phyloP scores from a whole-genome alignment of 768 basidiomycete species.

The Tubosaeta sp. region DNA sequence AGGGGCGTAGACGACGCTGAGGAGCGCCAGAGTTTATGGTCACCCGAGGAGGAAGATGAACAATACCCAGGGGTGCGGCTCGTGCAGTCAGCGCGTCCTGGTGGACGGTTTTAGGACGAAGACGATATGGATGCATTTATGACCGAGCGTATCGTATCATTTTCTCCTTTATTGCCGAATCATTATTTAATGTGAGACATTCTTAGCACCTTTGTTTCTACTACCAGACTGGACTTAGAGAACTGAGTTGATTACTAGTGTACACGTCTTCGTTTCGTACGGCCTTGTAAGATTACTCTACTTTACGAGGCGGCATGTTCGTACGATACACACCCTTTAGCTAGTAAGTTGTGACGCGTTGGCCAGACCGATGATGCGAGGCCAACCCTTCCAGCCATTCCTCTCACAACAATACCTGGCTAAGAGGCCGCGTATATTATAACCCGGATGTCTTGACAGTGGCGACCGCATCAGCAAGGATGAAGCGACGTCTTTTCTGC shows the following conservation, averaged over 20 bases:
- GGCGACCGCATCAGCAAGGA: no score
- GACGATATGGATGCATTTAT: neutral
- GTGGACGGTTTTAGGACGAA: slow-evolving; percentile 16
- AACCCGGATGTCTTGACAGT: no score
- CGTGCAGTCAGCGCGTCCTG: slow-evolving; percentile 28
- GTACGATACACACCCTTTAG: no score
- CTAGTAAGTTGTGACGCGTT: no score
- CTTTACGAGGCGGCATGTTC: neutral
- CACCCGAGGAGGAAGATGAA: slow-evolving; percentile 19
- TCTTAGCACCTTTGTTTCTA: neutral
- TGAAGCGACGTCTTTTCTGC: no score
- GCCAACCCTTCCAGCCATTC: no score
- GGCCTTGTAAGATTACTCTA: neutral
- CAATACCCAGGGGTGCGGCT: slow-evolving; percentile 34
- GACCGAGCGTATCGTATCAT: neutral
- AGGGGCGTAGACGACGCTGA: slow-evolving; percentile 51
- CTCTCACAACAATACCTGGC: no score
- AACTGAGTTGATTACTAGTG: neutral
- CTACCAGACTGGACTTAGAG: neutral
- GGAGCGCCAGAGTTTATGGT: slow-evolving; percentile 57
- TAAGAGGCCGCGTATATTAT: no score
- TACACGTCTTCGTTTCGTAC: neutral
- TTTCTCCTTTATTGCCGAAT: no score
- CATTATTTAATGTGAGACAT: neutral
- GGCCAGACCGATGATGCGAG: no score